These are phyloP conservation scores for Tylopilus sp. DNA, from an alignment of 1,284 basidiomycete genomes.

Conservation along the genomic window DNA sequence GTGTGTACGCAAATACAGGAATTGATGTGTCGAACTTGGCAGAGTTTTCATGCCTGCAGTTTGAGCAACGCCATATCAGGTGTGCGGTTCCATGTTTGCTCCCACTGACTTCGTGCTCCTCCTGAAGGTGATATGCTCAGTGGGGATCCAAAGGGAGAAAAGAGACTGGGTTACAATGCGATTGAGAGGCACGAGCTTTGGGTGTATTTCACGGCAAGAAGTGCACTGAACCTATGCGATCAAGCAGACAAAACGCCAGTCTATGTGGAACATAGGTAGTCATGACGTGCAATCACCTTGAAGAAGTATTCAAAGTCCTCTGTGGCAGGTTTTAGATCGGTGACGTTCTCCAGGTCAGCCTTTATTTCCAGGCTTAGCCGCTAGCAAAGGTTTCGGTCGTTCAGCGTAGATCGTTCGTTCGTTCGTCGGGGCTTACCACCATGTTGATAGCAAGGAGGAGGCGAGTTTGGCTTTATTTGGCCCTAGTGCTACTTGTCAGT, in stretches of 20 bases:
- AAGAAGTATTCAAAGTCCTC: slow-evolving; percentile 77
- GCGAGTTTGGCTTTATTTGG: slow-evolving; percentile 32
- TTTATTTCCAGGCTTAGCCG: slow-evolving; percentile 65
- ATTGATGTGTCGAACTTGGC: slow-evolving; percentile 67
- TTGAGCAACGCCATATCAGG: slow-evolving; percentile 74
- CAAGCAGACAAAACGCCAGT: slow-evolving; percentile 1
- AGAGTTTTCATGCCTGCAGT: slow-evolving; percentile 74
- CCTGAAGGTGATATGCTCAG: slow-evolving; percentile 38
- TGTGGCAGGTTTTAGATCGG: slow-evolving; percentile 56
- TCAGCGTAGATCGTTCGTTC: background rate
- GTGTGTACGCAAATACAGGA: slow-evolving; percentile 51
- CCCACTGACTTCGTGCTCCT: slow-evolving; percentile 56
- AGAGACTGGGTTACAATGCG: slow-evolving; percentile 45
- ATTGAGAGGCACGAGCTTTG: slow-evolving; percentile 66
- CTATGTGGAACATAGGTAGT: background rate
- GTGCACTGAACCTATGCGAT: slow-evolving; percentile 67
- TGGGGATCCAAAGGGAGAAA: background rate
- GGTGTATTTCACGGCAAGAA: slow-evolving; percentile 70
- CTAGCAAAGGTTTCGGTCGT: slow-evolving; percentile 28
- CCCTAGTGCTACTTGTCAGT: slow-evolving; percentile 3
- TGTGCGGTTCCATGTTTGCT: slow-evolving; percentile 66
- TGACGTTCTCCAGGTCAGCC: slow-evolving; percentile 76
- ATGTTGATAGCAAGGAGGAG: slow-evolving; percentile 22
- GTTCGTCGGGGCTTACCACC: slow-evolving; percentile 38
- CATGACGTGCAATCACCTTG: slow-evolving; percentile 41